Base-by-base conservation (phyloP, 208 protist genomes). In the Crithidia brevicula region DNA sequence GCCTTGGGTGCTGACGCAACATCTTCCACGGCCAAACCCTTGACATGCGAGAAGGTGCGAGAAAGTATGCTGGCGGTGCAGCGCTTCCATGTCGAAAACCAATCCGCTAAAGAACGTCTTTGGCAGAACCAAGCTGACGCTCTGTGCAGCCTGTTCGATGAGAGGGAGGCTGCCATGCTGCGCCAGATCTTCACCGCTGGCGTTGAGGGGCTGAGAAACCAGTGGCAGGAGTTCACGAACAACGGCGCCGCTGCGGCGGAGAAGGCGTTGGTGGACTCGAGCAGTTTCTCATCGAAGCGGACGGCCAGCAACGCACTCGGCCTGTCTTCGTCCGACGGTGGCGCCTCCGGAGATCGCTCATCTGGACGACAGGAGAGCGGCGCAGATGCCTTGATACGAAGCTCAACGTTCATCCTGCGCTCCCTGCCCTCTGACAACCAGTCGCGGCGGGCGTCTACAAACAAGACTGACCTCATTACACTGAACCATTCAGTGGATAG, bases 201-300 rank as follows among this genome's bases (percentile, higher is more conserved):
- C 18, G 22, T 73, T 4, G 51, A 40, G n/a, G 58, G 50, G 3
- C 57, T 56, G 23, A 30, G 16, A 46, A 0, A 34, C n/a, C 47
- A 73, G 51, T 73, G 57, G 58, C 38, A 36, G n/a, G 58, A 58
- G 15, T 67, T 73, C 45, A 63, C 54, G 9, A 66, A 73, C 59
- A 73, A 67, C 59, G 50, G 58, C 58, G 40, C 33, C 20, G 59
- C 59, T 4, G 67, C 67, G 3, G 58, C 67, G 13, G 58, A 73
- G 58, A 73, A 53, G 36, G 67, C 50, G 58, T 56, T 73, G 45
- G 53, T 49, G 16, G 57, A 65, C 43, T 72, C 57, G 2, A 58
- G 23, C 23, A 23, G 18, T 2, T 20, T 40, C n/a, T 11, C 13
- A 15, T 11, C 43, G 10, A 51, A 59, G 33, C 23, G n/a, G 20